Evolutionary conservation across 176 grass and related monocot species (phyloP).

Genomic region (Avena insularis): DNA sequence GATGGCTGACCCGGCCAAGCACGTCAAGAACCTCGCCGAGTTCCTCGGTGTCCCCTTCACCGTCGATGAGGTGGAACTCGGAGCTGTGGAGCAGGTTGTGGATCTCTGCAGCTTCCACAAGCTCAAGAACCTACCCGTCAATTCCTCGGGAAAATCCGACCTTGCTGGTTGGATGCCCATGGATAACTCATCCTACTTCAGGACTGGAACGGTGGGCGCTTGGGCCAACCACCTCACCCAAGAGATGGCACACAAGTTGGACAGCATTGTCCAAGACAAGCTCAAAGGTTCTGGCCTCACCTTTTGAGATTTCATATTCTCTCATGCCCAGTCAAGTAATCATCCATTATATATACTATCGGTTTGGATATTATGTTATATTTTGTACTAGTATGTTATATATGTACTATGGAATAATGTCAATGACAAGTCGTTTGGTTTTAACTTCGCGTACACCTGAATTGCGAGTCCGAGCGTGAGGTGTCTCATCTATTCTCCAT

Average conservation of each 20-base stretch:
- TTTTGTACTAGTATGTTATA: too few relatives aligned
- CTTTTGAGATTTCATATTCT: neutral
- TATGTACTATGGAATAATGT: too few relatives aligned
- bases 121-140: neutral
- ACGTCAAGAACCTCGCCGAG: neutral
- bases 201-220: neutral
- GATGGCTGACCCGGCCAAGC: neutral
- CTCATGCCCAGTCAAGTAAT: neutral
- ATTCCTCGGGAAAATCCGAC: neutral
- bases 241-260: neutral
- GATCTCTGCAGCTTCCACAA: neutral
- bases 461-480: too few relatives aligned
- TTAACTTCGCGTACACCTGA: too few relatives aligned
- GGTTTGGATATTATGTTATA: too few relatives aligned
- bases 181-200: neutral
- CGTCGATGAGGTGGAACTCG: neutral
- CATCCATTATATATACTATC: too few relatives aligned
- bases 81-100: neutral
- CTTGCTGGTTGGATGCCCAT: neutral
- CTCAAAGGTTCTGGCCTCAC: neutral
- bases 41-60: neutral
- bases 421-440: too few relatives aligned
- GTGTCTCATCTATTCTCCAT: too few relatives aligned
- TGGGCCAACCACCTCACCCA: neutral
- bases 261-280: neutral